phyloP scores from a whole-genome alignment of 148 eudicot genomes.

The Heliosperma pusillum region DNA sequence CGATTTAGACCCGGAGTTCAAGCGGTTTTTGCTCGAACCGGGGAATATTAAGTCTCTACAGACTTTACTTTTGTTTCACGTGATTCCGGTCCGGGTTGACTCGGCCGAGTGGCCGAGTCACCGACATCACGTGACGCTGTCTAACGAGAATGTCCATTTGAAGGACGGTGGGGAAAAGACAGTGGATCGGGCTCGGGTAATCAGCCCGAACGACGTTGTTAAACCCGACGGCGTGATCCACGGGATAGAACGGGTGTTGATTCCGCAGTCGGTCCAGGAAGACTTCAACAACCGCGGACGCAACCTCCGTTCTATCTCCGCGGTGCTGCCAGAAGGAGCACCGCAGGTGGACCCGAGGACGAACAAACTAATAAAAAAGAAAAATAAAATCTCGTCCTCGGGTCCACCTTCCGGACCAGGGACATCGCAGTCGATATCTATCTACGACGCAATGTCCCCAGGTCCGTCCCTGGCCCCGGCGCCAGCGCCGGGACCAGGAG shows the following conservation, averaged over 20 bases:
- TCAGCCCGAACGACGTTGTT: constrained; percentile 20
- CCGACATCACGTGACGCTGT: constrained; percentile 23
- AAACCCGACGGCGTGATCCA: constrained; percentile 51
- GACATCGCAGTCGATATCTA: constrained; percentile 39
- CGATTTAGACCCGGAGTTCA: constrained; percentile 57
- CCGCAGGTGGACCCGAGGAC: constrained; percentile 55
- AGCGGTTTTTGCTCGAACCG: constrained; percentile 53
- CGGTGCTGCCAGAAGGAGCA: constrained; percentile 52
- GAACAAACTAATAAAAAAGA: constrained; percentile 22
- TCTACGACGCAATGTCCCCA: constrained; percentile 49
- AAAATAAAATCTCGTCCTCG: not conserved
- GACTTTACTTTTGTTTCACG: constrained; percentile 39
- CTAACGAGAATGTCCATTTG: constrained; percentile 24
- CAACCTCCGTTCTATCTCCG: constrained; percentile 44
- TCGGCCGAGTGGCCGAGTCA: constrained; percentile 28
- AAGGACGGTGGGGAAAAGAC: constrained; percentile 5
- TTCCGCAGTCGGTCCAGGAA: constrained; percentile 40
- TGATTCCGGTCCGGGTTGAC: constrained; percentile 34
- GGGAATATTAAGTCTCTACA: constrained; percentile 52
- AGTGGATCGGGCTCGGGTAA: constrained; percentile 33
- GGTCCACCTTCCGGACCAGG: constrained; percentile 37
- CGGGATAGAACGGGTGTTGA: constrained; percentile 39
- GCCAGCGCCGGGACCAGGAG: constrained; percentile 56
- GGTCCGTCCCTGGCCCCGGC: constrained; percentile 42
- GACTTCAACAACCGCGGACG: constrained; percentile 46